These are phyloP conservation scores for Quercus wislizeni DNA, from an alignment of 306 rosid genomes.

Conservation along the genomic window DNA sequence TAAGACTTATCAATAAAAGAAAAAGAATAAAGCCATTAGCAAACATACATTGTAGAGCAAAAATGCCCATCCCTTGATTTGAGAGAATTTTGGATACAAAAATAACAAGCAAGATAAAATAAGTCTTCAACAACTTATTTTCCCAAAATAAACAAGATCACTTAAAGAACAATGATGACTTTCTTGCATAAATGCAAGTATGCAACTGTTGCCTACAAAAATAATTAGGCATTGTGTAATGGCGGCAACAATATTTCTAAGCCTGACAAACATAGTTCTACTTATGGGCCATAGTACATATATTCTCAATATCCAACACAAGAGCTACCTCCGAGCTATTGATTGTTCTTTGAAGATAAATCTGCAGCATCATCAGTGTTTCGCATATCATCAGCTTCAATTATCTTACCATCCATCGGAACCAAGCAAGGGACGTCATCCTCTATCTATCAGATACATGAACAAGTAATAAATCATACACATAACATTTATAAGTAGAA, in stretches of 20 bases:
- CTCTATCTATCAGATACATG: conserved; percentile 47
- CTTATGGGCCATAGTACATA: background rate
- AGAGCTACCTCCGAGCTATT: conserved; percentile 21
- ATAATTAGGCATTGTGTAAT: background rate
- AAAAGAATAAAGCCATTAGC: background rate
- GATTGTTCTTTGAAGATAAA: conserved; percentile 26
- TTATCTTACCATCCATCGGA: conserved; percentile 77
- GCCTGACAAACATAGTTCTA: background rate
- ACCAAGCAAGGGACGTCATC: conserved; percentile 80
- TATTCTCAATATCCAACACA: conserved; percentile 12
- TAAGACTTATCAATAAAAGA: background rate
- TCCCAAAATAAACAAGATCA: background rate
- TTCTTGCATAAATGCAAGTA: background rate
- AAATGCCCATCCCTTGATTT: background rate
- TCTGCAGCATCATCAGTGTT: conserved; percentile 32
- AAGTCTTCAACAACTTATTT: background rate
- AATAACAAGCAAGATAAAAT: background rate
- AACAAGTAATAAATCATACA: conserved; percentile 7
- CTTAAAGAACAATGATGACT: background rate
- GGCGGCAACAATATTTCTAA: background rate
- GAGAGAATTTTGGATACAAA: background rate
- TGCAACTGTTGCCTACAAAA: background rate
- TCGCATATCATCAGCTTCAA: conserved; percentile 41
- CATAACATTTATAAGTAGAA: background rate
- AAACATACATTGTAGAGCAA: background rate